A percentile compares a stretch with the other conserved stretches of the same genome.
These are phyloP conservation scores for Hyphodiscus sp. DNA, from an alignment of 2,329 filamentous ascomycete species.

Conservation along the genomic window DNA sequence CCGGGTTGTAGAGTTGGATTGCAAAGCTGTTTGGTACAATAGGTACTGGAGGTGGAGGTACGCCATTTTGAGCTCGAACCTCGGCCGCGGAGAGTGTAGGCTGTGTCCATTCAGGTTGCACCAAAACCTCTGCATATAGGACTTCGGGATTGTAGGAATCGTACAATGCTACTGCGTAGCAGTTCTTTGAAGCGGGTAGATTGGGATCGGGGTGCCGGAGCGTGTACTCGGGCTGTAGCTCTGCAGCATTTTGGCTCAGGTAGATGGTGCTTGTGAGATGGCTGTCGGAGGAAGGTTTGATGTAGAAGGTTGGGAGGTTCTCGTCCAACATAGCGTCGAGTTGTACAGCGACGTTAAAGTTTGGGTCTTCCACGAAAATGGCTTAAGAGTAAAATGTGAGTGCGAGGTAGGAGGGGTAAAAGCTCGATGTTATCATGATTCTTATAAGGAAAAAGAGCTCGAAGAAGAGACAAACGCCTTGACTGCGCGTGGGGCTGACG, in stretches of 20 bases:
- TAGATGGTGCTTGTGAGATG: slow-evolving; percentile 49
- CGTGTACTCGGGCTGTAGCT: slow-evolving; percentile 74
- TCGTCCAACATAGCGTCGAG: slow-evolving; percentile 73
- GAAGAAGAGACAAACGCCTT: background rate
- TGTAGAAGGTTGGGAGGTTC: slow-evolving; percentile 72
- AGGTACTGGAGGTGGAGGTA: slow-evolving; percentile 60
- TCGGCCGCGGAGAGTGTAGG: slow-evolving; percentile 77
- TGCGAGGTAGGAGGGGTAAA: background rate
- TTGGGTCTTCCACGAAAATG: background rate
- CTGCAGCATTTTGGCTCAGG: slow-evolving; percentile 67
- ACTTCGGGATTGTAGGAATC: slow-evolving; percentile 77
- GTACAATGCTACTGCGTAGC: slow-evolving; percentile 79
- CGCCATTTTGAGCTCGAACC: slow-evolving; percentile 62
- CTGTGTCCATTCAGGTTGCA: slow-evolving; percentile 80
- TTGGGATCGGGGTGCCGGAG: slow-evolving; percentile 69
- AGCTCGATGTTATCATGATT: slow-evolving; percentile 1
- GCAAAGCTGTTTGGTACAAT: slow-evolving; percentile 71
- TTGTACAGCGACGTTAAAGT: slow-evolving; percentile 8
- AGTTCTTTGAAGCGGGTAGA: slow-evolving; percentile 65
- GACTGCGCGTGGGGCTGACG: background rate
- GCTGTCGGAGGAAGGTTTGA: slow-evolving; percentile 44
- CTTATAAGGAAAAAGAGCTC: background rate
- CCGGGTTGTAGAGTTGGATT: slow-evolving; percentile 91
- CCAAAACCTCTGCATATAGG: slow-evolving; percentile 78
- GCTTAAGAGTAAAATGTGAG: background rate